phyloP scores from a whole-genome alignment of 179 eudicot genomes.

The Amaranthus tricolor region DNA sequence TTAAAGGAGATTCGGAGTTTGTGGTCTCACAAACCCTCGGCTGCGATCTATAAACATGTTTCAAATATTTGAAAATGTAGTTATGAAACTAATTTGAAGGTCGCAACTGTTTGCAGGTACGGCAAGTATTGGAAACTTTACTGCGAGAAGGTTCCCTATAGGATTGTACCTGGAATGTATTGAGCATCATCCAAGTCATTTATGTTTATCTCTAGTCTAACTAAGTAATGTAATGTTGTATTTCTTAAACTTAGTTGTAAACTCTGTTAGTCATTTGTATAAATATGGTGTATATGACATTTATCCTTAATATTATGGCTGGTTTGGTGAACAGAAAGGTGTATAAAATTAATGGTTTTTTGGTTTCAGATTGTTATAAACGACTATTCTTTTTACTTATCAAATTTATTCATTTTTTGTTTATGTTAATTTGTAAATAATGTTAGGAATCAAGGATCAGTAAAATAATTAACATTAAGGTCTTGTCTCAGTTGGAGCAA shows the following conservation, averaged over 20 bases:
- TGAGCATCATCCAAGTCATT: constrained; percentile 24
- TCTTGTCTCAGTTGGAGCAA: no score
- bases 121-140: constrained; percentile 93
- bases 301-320: neutral
- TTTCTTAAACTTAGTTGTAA: neutral
- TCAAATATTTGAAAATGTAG: neutral
- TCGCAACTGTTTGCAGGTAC: constrained; percentile 54
- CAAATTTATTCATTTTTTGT: no score
- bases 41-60: no score
- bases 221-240: neutral
- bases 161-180: constrained; percentile 81
- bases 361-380: no score
- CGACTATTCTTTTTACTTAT: no score
- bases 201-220: neutral
- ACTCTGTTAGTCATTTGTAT: constrained; percentile 1
- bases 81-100: neutral
- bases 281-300: neutral
- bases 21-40: no score
- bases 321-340: neutral
- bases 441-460: no score
- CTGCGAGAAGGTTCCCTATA: constrained; percentile 78
- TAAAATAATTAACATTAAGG: no score
- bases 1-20: no score
- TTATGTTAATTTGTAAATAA: no score
- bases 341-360: no score